Base-by-base conservation (phyloP, 169 alveolate species). In the Eimeria maxima region DNA sequence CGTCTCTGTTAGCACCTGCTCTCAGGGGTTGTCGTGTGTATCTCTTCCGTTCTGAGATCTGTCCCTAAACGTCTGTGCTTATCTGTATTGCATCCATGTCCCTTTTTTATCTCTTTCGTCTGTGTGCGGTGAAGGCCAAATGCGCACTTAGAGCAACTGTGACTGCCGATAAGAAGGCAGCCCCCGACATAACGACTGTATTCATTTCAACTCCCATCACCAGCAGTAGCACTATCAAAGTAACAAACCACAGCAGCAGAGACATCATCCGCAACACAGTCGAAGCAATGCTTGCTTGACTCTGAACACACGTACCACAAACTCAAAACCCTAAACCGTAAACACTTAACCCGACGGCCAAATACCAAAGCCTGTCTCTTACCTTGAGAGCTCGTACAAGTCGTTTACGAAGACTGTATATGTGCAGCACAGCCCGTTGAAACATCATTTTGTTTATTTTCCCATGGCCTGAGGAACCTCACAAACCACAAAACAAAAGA, bases 101-200 rank as follows among this genome's bases (percentile, higher is more conserved):
- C 53, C 53, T 33, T 74, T 33, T 50, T n/a, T 71, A 45, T 27
- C 1, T 71, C 47, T 74, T 50, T 27, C n/a, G 20, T 24, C 69
- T 60, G 27, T 60, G 18, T 60, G 11, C 20, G 69, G 90, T 60
- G 57, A 10, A 29, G 63, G 1, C 22, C 10, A 29, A 16, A 22
- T 27, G 22, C 95, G 29, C 60, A 92, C 95, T 92, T 45, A 92
- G 95, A 14, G 95, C 67, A 38, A 92, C 95, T 2, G 87, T 78
- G 44, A 78, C 57, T 0, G 94, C 96, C 14, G 96, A 81, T 27
- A 93, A 57, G 38, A 67, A 81, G 24, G 94, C 93, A 11, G 93
- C 96, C 14, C 96, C 96, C 29, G 96, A 81, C 53, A 93, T 89
- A 14, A 93, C 74, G 53, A 93, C 93, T 42, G 96, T 93, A 73